Evolutionary conservation across 495 filamentous ascomycete genomes (phyloP).

Genomic region (Trypethelium eluteriae): DNA sequence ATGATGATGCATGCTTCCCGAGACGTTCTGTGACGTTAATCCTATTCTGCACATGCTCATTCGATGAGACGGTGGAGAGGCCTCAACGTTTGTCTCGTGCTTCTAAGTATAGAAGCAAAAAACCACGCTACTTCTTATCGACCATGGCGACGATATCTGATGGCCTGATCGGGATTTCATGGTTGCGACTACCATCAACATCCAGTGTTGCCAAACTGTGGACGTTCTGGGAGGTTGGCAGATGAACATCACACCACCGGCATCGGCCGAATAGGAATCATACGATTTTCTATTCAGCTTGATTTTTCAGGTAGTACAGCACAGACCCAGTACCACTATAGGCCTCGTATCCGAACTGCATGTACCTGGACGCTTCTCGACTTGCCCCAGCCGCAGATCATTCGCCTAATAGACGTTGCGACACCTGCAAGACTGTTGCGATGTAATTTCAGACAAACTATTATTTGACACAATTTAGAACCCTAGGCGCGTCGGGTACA

Average conservation of each 20-base stretch:
- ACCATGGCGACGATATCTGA: not conserved
- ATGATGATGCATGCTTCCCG: conserved; percentile 8
- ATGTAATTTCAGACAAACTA: not conserved
- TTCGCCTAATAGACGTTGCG: not conserved
- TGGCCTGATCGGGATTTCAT: not conserved
- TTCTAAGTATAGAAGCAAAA: not conserved
- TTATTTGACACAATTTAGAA: too few species aligned
- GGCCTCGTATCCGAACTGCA: not conserved
- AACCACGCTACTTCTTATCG: not conserved
- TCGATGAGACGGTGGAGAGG: too few species aligned
- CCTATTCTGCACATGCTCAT: too few species aligned
- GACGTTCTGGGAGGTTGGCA: not conserved
- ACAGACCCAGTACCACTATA: not conserved
- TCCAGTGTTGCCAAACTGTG: not conserved
- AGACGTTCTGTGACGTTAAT: not conserved
- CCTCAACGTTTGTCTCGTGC: not conserved
- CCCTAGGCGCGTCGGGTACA: too few species aligned
- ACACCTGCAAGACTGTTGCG: not conserved
- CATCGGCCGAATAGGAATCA: not conserved
- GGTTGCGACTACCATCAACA: not conserved
- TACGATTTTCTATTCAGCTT: conserved; percentile 9
- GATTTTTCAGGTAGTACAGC: conserved; percentile 1
- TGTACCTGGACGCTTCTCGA: not conserved
- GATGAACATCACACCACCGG: not conserved
- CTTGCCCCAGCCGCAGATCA: not conserved